phyloP scores from a whole-genome alignment of 208 protist genomes.

The Crithidia fasciculata region DNA sequence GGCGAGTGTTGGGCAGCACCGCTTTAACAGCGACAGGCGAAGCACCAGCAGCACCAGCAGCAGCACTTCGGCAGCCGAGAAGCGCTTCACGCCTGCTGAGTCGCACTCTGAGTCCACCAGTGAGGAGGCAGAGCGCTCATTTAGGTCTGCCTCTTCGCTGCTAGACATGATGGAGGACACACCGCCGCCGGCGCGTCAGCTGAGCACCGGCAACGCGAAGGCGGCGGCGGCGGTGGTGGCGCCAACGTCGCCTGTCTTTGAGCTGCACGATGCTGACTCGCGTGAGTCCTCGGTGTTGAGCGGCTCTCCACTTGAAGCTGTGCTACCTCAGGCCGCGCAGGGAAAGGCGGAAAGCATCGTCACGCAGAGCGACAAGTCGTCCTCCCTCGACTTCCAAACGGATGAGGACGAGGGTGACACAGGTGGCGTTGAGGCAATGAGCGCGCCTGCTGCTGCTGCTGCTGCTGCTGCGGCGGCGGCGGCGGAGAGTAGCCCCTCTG shows the following conservation, averaged over 20 bases:
- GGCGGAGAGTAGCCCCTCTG: too few relatives aligned
- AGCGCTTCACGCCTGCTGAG: neutral
- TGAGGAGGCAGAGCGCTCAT: neutral
- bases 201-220: neutral
- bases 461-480: neutral
- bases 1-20: too few relatives aligned
- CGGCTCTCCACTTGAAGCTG: neutral
- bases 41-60: conserved; percentile 1
- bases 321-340: neutral
- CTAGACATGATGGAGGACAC: neutral
- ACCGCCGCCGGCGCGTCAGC: too few relatives aligned
- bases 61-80: neutral
- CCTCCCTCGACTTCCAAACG: neutral
- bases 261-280: neutral
- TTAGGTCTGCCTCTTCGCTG: neutral
- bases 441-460: neutral
- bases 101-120: neutral
- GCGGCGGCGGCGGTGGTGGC: neutral
- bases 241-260: neutral
- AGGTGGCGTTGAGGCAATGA: too few relatives aligned
- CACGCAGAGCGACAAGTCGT: neutral
- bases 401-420: neutral
- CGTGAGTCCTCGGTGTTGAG: neutral
- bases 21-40: neutral
- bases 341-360: neutral